phyloP scores from a whole-genome alignment of 2,329 filamentous ascomycete species.

The Aspergillus costaricaensis region DNA sequence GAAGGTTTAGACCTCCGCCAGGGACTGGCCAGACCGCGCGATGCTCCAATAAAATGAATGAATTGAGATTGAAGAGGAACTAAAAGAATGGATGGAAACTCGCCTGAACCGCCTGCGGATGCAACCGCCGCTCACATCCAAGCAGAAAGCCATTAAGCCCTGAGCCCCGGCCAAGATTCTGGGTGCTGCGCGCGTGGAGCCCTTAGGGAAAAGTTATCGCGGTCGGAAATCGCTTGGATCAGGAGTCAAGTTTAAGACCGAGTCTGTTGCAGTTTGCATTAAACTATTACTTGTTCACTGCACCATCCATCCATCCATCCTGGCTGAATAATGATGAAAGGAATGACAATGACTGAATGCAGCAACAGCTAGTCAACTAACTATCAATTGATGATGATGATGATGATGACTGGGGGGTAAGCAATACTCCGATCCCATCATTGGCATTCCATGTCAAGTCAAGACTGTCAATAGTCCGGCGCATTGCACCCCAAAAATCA shows the following conservation, averaged over 20 bases:
- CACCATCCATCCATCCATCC: neutral
- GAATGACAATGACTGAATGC: neutral
- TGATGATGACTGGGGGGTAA: neutral
- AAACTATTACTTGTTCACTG: neutral
- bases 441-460: neutral
- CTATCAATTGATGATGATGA: neutral
- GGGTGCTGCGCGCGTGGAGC: neutral
- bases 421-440: neutral
- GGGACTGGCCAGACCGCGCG: slow-evolving; percentile 1
- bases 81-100: slow-evolving; percentile 3
- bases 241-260: neutral
- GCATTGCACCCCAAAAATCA: neutral
- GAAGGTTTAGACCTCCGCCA: neutral
- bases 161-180: neutral
- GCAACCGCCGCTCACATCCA: slow-evolving; percentile 1
- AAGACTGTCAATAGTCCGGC: neutral
- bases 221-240: neutral
- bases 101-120: neutral
- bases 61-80: neutral
- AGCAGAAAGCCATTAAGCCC: neutral
- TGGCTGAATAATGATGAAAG: neutral
- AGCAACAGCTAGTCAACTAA: too few relatives aligned
- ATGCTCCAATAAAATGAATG: neutral
- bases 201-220: neutral
- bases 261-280: too few relatives aligned